Evolutionary conservation across 805 yeast species (phyloP).

Genomic region (Blastobotrys attinorum): DNA sequence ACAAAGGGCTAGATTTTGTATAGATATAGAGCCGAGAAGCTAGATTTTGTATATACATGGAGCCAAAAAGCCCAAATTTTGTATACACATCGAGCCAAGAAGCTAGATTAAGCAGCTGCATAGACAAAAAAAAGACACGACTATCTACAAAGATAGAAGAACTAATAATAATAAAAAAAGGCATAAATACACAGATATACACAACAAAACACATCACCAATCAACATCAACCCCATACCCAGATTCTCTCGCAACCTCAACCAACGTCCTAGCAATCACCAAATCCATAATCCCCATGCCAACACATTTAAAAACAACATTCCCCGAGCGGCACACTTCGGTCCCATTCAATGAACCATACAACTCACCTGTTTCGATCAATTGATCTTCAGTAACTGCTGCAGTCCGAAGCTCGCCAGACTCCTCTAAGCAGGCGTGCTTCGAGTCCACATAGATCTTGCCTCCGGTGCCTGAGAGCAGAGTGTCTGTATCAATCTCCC

Average conservation of each 20-base stretch:
- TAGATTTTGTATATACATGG: too few relatives aligned
- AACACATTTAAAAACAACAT: slow-evolving; percentile 1
- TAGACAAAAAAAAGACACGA: too few relatives aligned
- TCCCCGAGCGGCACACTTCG: neutral
- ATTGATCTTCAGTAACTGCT: slow-evolving; percentile 1
- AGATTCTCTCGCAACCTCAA: neutral
- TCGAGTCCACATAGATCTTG: slow-evolving; percentile 6
- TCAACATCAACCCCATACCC: neutral
- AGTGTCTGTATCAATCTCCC: slow-evolving; percentile 5
- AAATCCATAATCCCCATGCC: slow-evolving; percentile 4
- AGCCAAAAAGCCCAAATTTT: too few relatives aligned
- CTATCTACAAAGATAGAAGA: too few relatives aligned
- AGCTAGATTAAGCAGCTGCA: too few relatives aligned
- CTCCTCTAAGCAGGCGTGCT: slow-evolving; percentile 6
- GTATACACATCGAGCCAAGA: too few relatives aligned
- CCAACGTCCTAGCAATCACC: neutral
- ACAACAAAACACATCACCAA: too few relatives aligned
- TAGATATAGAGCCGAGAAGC: too few relatives aligned
- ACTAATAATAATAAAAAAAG: too few relatives aligned
- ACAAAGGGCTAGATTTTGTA: too few relatives aligned
- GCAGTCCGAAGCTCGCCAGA: slow-evolving; percentile 6
- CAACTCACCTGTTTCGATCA: slow-evolving; percentile 7
- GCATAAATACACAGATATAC: too few relatives aligned
- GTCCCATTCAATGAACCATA: neutral
- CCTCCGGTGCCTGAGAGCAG: slow-evolving; percentile 5